Evolutionary conservation across 2,329 filamentous ascomycete species (phyloP).

Genomic region (Diplodia sapinea): DNA sequence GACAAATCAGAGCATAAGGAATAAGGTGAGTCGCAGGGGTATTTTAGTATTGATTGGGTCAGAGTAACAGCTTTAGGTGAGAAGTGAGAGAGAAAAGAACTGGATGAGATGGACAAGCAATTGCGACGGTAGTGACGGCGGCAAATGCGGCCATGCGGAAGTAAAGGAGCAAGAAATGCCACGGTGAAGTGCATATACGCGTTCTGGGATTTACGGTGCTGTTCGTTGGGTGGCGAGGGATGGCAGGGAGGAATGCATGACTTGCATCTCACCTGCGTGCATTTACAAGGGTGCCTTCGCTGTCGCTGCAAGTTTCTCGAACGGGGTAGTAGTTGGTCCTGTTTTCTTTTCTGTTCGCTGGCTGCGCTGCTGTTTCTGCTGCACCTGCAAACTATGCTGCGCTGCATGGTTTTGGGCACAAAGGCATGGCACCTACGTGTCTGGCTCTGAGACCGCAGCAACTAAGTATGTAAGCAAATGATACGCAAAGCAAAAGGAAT

Average conservation of each 20-base stretch:
- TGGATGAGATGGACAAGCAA: not conserved
- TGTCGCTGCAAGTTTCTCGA: not conserved
- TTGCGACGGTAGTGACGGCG: too few species aligned
- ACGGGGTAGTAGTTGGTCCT: not conserved
- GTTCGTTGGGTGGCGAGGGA: not conserved
- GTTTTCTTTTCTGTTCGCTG: not conserved
- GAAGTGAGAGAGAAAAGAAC: not conserved
- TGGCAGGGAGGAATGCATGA: not conserved
- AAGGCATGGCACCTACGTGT: not conserved
- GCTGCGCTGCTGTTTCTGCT: not conserved
- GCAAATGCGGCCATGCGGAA: not conserved
- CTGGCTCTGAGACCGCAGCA: not conserved
- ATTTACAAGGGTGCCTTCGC: not conserved
- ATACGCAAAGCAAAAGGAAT: not conserved
- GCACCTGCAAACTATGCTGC: not conserved
- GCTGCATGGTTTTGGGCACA: not conserved
- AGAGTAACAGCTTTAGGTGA: not conserved
- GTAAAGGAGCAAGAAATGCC: not conserved
- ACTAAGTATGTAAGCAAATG: too few species aligned
- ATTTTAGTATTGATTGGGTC: not conserved
- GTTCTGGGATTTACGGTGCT: not conserved
- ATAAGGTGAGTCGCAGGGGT: not conserved
- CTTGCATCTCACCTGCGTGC: not conserved
- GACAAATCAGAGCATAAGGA: not conserved
- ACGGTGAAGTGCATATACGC: conserved; percentile 6